Evolutionary conservation across 2,329 filamentous ascomycete genomes (phyloP).

Genomic region (Coccinonectria pachysandricola): DNA sequence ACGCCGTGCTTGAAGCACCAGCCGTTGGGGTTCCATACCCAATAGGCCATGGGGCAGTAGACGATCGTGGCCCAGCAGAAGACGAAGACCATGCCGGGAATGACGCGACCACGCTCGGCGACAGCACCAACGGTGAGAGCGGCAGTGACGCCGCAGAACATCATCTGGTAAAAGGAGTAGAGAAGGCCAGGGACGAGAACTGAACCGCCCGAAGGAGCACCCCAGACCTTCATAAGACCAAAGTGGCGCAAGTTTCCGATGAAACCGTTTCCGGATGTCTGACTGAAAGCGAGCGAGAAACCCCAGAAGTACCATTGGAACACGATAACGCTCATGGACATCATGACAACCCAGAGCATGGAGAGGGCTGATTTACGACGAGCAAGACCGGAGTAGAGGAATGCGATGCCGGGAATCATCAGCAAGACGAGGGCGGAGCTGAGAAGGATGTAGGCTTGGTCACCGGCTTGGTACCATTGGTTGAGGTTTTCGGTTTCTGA

Average conservation of each 20-base stretch:
- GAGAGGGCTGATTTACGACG: conserved; percentile 94
- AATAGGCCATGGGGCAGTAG: conserved; percentile 94
- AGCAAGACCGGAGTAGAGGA: conserved; percentile 96
- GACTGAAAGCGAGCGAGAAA: conserved; percentile 87
- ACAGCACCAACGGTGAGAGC: conserved; percentile 87
- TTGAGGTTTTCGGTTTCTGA: conserved; percentile 79
- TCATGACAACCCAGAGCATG: conserved; percentile 96
- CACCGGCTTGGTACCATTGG: conserved; percentile 87
- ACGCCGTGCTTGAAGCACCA: conserved; percentile 90
- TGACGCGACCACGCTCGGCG: conserved; percentile 83
- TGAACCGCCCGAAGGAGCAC: conserved; percentile 74
- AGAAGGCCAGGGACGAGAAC: conserved; percentile 81
- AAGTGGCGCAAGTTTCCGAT: conserved; percentile 89
- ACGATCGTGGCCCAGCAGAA: conserved; percentile 96
- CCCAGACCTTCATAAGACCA: conserved; percentile 76
- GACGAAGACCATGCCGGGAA: conserved; percentile 89
- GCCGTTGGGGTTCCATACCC: conserved; percentile 91
- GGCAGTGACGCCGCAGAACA: conserved; percentile 90
- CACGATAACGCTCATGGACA: conserved; percentile 77
- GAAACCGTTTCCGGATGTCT: conserved; percentile 71
- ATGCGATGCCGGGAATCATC: conserved; percentile 94
- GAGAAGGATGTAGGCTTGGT: conserved; percentile 88
- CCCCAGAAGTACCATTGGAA: conserved; percentile 99
- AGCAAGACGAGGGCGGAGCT: conserved; percentile 86
- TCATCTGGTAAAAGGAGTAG: conserved; percentile 97